These are phyloP conservation scores for Mycena maculata DNA, from an alignment of 768 basidiomycete genomes.

Conservation along the genomic window DNA sequence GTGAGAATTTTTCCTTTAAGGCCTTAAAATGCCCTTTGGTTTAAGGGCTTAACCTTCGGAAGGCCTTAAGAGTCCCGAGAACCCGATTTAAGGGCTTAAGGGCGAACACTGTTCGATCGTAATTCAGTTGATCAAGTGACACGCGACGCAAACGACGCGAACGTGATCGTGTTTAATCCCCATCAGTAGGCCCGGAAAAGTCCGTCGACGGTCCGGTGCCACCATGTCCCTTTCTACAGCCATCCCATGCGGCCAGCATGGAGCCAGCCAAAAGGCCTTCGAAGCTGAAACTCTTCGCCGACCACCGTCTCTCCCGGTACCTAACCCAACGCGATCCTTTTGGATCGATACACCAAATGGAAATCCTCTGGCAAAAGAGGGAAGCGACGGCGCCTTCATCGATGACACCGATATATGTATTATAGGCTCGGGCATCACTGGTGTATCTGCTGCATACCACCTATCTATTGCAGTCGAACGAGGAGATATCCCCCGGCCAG, in stretches of 20 bases:
- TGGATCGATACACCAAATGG: constrained; percentile 73
- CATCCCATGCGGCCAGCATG: constrained; percentile 4
- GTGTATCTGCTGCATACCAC: constrained; percentile 80
- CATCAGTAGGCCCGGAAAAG: too few species aligned
- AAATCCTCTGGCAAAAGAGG: constrained; percentile 75
- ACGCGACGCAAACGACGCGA: background rate
- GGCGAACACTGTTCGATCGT: too few species aligned
- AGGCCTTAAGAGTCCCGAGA: too few species aligned
- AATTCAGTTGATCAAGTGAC: too few species aligned
- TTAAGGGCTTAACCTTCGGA: too few species aligned
- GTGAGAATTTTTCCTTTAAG: too few species aligned
- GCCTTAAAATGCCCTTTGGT: too few species aligned
- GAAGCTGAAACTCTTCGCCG: background rate
- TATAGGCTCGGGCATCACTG: constrained; percentile 85
- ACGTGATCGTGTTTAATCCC: background rate
- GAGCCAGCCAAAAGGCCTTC: constrained; percentile 1
- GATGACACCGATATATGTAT: constrained; percentile 77
- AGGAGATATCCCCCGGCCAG: constrained; percentile 26
- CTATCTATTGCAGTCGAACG: constrained; percentile 53
- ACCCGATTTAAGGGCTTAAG: too few species aligned
- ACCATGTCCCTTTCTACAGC: background rate
- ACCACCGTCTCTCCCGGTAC: constrained; percentile 57
- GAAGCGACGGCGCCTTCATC: constrained; percentile 69
- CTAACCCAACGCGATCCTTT: constrained; percentile 77
- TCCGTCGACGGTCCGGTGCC: too few species aligned